Evolutionary conservation across 1,284 basidiomycete species (phyloP), one percentile per base, ranked within the genome.

Genomic region (Ustilago sp.): DNA sequence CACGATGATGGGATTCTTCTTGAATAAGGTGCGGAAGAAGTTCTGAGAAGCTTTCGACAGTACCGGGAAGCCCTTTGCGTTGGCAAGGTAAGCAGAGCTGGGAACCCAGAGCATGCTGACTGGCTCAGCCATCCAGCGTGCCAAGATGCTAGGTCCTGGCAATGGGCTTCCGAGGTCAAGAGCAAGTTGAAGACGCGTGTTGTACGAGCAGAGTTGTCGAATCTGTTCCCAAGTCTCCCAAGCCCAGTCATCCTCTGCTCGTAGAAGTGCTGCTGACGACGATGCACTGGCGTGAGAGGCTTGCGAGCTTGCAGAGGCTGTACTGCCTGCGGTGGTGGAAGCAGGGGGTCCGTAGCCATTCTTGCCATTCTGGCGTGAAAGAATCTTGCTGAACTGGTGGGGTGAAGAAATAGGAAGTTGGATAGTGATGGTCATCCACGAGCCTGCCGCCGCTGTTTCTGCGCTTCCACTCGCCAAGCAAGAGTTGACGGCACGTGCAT

Each of bases 171-270:
- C 91, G 31, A 99, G 89, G 87, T 99, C 97, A 39, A 99, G 90
- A 8, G 93, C 95, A 94, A 79, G 51, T 17, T 77, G 68, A 55
- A 99, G 86, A 19, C 95, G 90, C 6, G 91, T 89, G 85, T 92
- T 92, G 86, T 95, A 96, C 59, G 91, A 91, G 86, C 96, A 98
- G 19, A 98, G 89, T 3, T 91, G 91, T 66, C 95, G 89, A 68
- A 99, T 93, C 53, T 92, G 90, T 86, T 98, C 95, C 97, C 97
- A 99, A 89, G 95, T 94, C 86, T 99, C 95, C 95, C 96, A 99
- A 0, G 83, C 83, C 84, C 84, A 86, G 72, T 83, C 79, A 63
- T 85, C 60, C 75, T 86, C 70, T 70, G 86, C 77, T 93, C 92
- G 83, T 92, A 96, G 74, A 95, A 91, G 35, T 93, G 94, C 56